Evolutionary conservation across 768 basidiomycete genomes (phyloP), one percentile per base, ranked within the genome.

Genomic region (Galerina marginata): DNA sequence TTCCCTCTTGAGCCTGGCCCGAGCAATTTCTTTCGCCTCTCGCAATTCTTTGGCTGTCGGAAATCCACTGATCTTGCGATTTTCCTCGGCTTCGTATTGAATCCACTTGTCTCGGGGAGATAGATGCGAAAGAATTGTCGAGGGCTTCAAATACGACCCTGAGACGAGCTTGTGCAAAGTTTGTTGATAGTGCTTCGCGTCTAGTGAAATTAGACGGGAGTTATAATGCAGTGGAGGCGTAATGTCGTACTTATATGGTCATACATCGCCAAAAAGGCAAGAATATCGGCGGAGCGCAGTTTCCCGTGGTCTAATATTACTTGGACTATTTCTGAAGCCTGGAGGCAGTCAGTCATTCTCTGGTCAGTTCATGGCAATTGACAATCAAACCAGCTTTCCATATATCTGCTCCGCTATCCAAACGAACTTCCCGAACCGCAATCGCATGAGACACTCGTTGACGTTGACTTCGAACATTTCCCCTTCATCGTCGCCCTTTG

Each of bases 231-330:
- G 14, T 23, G 25, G 52, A 15, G 23, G 16, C 26, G 55, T n/a
- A 23, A 39, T 11, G 1, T 57, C 72, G 61, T 67, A 91, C 92
- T 77, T 76, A 89, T 90, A 11, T 79, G 71, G 65, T 91, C 86
- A 58, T 74, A 75, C 14, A 77, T 74, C 9, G 83, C 81, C 29
- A 89, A 72, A 42, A 75, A 72, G 15, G 79, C 75, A 25, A 91
- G 64, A 48, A 96, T 86, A 57, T 94, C 89, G 66, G 85, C 86
- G 3, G 88, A 82, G 49, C 86, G 86, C 67, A 96, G 82, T 72
- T 95, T 96, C 39, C 96, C 96, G 69, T 94, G 89, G 68, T 95
- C 87, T 54, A 96, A 77, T 26, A 96, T 78, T 10, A 87, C 75
- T 66, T 88, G 86, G 20, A 97, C 78, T 55, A 98, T 86, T 56